Evolutionary conservation across 2,329 filamentous ascomycete genomes (phyloP), one percentile per base, ranked within the genome.

Genomic region (Ophiocordyceps polyrhachis-furcata): DNA sequence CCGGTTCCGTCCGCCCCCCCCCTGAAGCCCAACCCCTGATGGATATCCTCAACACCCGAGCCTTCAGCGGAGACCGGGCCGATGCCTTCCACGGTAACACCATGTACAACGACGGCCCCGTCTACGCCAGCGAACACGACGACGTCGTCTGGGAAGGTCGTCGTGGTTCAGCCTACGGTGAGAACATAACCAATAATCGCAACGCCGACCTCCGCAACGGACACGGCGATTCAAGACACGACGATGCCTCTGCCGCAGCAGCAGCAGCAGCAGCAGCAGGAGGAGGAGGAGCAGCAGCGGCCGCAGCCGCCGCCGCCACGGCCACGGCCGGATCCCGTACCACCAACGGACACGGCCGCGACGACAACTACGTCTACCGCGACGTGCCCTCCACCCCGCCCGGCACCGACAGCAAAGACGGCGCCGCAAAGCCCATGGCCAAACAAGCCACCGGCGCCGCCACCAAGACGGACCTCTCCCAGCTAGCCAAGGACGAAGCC

Each of bases 51-150:
- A 91, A 87, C 63, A 88, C 86, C 25, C 75, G 87, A 47, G 72
- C 81, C 43, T 98, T 98, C 62, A 78, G 77, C 40, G 85, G 87
- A 42, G 69, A 74, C 47, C 64, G 70, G 48, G 57, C 55, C 25
- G 62, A 61, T 28, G 47, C 56, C 14, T 53, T 56, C 6, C 55
- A 59, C 42, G 70, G 74, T 47, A 79, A 84, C 53, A 57, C 66
- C 42, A 88, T 91, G 78, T 96, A 96, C 70, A 96, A 96, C 62
- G 88, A 96, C 56, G 75, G 82, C 19, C 89, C 91, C 13, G 75
- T 93, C 21, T 96, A 95, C 62, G 86, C 89, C 54, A 79, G 89
- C 48, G 66, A 71, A 37, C 82, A 85, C 56, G 87, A 94, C 53
- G 79, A 88, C 52, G 78, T 85, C 9, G 79, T 87, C 7, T 93